Evolutionary conservation across 2,329 filamentous ascomycete species (phyloP), one percentile per base, ranked within the genome.

Genomic region (Calonectria multiphialidica): DNA sequence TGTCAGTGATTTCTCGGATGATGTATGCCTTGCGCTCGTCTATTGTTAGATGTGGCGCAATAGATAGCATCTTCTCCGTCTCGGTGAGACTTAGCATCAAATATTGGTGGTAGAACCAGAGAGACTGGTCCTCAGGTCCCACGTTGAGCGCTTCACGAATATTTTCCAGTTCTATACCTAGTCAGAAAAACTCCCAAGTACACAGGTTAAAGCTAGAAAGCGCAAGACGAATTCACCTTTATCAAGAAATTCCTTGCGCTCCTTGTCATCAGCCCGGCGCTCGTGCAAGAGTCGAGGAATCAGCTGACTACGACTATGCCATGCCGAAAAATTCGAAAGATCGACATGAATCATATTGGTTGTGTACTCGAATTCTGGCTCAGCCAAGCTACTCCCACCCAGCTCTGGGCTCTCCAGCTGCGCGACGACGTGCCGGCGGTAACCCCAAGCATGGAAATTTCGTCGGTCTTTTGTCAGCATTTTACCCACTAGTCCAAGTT

Each of bases 361-460:
- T 1, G 97, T 98, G 83, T 98, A 98, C 42, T 90, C 91, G 76
- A 98, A 97, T 82, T 99, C 97, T 18, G 88, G 80, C 83, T 98
- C 93, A 2, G 91, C 91, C 88, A 98, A 91, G 81, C 90, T 94
- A 62, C 83, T 82, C 1, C 88, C 90, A 7, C 84, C 81, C 7
- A 92, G 82, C 16, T 78, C 82, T 1, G 84, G 50, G 68, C 89
- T 90, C 82, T 98, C 95, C 2, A 98, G 88, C 70, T 92, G 90
- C n/a, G 88, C 85, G 3, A 98, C 92, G 6, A 98, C 92, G 66
- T 91, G 90, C 57, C 95, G 91, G 65, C 97, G 89, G 82, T 99
- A 99, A 50, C 93, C 93, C 97, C 97, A 99, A 37, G 96, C 97
- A 81, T 98, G 97, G 81, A 98, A 99, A 81, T 99, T 99, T 63